Percentiles rank a stretch among this genome's conserved stretches.
phyloP scores from a whole-genome alignment of 1,284 basidiomycete genomes.

The Moesziomyces sp. region DNA sequence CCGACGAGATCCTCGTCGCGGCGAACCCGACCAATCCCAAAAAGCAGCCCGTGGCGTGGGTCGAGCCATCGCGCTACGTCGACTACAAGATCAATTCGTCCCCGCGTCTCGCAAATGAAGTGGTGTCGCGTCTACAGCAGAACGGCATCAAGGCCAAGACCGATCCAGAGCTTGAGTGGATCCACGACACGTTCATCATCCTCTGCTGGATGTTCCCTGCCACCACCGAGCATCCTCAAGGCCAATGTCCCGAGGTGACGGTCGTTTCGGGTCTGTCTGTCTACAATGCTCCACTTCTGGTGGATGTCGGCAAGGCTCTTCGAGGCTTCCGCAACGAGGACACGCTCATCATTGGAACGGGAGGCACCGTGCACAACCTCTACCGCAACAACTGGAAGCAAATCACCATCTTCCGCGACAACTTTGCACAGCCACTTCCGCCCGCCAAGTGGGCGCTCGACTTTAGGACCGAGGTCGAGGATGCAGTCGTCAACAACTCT shows the following conservation, averaged over 20 bases:
- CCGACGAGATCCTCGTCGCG: slow-evolving; percentile 47
- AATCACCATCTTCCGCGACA: slow-evolving; percentile 48
- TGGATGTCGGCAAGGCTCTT: slow-evolving; percentile 53
- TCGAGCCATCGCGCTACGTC: slow-evolving; percentile 37
- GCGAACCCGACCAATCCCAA: slow-evolving; percentile 43
- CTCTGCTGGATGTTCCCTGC: slow-evolving; percentile 57
- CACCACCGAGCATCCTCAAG: slow-evolving; percentile 35
- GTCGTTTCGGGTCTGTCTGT: slow-evolving; percentile 47
- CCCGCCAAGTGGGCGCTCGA: slow-evolving; percentile 61
- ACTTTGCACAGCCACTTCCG: slow-evolving; percentile 48
- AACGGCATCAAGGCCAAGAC: slow-evolving; percentile 48
- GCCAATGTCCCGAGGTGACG: slow-evolving; percentile 46
- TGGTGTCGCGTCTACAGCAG: slow-evolving; percentile 23
- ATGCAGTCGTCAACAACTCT: slow-evolving; percentile 50
- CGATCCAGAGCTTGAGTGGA: slow-evolving; percentile 54
- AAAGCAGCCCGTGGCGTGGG: slow-evolving; percentile 61
- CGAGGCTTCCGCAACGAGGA: slow-evolving; percentile 48
- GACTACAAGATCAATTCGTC: slow-evolving; percentile 50
- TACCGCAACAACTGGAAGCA: slow-evolving; percentile 57
- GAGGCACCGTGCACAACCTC: slow-evolving; percentile 61
- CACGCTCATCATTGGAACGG: slow-evolving; percentile 54
- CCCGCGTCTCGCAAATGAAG: slow-evolving; percentile 33
- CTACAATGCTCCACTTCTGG: slow-evolving; percentile 49
- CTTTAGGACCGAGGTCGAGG: slow-evolving; percentile 49
- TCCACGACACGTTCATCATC: slow-evolving; percentile 60